Percentiles rank a stretch among this genome's conserved stretches.
These are phyloP conservation scores for Scenedesmus sp. DNA, from an alignment of 163 green algal species.

Conservation along the genomic window DNA sequence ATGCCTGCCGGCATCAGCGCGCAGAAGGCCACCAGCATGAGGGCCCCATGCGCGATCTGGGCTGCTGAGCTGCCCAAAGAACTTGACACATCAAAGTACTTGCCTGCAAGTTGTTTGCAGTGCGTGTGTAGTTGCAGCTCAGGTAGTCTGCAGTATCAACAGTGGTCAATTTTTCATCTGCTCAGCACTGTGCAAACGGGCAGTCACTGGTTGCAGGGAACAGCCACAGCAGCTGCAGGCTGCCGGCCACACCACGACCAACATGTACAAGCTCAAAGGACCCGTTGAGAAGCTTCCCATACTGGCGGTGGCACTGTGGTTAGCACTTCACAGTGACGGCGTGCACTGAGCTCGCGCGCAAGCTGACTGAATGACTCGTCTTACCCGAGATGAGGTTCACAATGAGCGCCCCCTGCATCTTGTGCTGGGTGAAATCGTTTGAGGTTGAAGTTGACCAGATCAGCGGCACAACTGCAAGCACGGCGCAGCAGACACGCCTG, in stretches of 20 bases:
- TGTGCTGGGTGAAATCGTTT: neutral
- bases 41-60: constrained; percentile 18
- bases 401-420: constrained; percentile 4
- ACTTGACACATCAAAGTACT: neutral
- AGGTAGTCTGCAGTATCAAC: no score
- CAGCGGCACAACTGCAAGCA: constrained; percentile 16
- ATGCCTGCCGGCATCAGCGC: constrained; percentile 25
- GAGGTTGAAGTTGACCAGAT: constrained; percentile 37
- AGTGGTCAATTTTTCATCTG: no score
- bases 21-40: constrained; percentile 37
- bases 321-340: no score
- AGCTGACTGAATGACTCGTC: no score
- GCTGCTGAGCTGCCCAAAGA: no score
- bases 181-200: no score
- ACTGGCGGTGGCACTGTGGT: no score
- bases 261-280: no score
- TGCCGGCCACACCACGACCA: no score
- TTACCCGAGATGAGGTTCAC: constrained; percentile 37
- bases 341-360: no score
- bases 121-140: neutral
- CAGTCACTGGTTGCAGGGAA: no score
- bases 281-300: no score
- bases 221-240: neutral
- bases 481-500: neutral
- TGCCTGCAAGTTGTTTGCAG: neutral